Percentiles rank a stretch among this genome's conserved stretches.
These are phyloP conservation scores for Prunella vulgaris DNA, from an alignment of 257 asterid genomes.

Conservation along the genomic window DNA sequence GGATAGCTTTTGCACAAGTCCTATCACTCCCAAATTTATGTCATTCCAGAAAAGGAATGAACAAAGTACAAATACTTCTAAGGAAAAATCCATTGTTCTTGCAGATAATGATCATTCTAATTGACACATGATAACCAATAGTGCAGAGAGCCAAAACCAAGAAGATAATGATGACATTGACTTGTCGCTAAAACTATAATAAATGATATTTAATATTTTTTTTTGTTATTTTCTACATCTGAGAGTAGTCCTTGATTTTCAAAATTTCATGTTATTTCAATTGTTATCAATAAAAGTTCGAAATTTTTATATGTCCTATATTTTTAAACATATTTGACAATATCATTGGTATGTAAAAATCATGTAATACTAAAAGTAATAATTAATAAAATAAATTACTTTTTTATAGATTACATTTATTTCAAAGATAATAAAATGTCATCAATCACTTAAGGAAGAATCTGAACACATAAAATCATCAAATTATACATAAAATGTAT, in stretches of 20 bases:
- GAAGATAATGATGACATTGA: slow-evolving; percentile 26
- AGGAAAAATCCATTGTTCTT: not conserved
- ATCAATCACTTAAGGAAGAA: no score
- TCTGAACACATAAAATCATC: no score
- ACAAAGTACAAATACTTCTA: slow-evolving; percentile 1
- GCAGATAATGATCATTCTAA: slow-evolving; percentile 4
- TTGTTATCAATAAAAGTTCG: not conserved
- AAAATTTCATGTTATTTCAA: not conserved
- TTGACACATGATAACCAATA: not conserved
- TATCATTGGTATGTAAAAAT: not conserved
- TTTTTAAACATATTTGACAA: not conserved
- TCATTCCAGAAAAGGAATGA: slow-evolving; percentile 2
- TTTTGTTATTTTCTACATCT: not conserved
- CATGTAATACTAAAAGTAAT: not conserved
- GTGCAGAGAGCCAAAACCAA: slow-evolving; percentile 4
- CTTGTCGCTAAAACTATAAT: slow-evolving; percentile 24
- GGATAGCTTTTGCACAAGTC: not conserved
- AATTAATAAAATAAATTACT: not conserved
- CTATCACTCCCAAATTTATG: not conserved
- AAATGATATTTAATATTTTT: not conserved
- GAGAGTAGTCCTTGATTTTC: not conserved
- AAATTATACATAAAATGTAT: no score
- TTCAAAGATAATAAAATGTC: no score
- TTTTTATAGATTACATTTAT: no score
- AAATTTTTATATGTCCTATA: not conserved